Percentiles rank a stretch among this genome's conserved stretches.
These are phyloP conservation scores for Metarhizium humberi DNA, from an alignment of 2,329 filamentous ascomycete species.

Conservation along the genomic window DNA sequence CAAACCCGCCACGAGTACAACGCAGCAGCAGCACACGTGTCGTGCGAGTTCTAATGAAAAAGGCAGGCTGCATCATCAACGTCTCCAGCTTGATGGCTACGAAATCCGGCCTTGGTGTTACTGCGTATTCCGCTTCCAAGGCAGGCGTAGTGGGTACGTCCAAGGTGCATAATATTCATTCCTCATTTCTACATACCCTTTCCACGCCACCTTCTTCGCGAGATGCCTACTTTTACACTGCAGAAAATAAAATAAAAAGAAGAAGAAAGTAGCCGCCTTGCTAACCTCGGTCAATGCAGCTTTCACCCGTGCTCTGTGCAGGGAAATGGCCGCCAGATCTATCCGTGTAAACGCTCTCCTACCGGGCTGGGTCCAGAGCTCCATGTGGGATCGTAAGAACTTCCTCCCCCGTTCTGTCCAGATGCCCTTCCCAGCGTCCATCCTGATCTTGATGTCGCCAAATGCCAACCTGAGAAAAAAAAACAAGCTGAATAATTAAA, in stretches of 20 bases:
- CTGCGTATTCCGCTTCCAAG: conserved; percentile 71
- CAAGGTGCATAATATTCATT: background rate
- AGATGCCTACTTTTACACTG: conserved; percentile 9
- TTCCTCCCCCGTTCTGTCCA: conserved; percentile 5
- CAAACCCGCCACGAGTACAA: background rate
- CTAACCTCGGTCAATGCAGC: conserved; percentile 30
- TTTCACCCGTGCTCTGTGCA: conserved; percentile 58
- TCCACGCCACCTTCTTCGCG: background rate
- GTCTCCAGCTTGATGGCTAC: conserved; percentile 66
- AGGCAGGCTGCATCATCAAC: conserved; percentile 65
- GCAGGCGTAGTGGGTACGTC: conserved; percentile 62
- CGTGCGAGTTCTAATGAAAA: background rate
- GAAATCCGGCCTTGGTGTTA: conserved; percentile 60
- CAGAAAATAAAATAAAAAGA: background rate
- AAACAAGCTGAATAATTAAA: conserved; percentile 7
- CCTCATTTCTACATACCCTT: conserved; percentile 5
- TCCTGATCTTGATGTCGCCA: background rate
- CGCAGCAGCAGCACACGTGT: background rate
- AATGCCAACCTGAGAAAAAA: background rate
- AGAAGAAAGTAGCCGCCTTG: background rate
- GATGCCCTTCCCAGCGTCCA: background rate
- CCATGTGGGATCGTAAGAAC: conserved; percentile 63
- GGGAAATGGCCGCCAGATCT: conserved; percentile 48
- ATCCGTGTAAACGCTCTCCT: conserved; percentile 74
- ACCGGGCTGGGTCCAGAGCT: conserved; percentile 74